phyloP scores from a whole-genome alignment of 129 eudicot genomes.

The Smallanthus sonchifolius region DNA sequence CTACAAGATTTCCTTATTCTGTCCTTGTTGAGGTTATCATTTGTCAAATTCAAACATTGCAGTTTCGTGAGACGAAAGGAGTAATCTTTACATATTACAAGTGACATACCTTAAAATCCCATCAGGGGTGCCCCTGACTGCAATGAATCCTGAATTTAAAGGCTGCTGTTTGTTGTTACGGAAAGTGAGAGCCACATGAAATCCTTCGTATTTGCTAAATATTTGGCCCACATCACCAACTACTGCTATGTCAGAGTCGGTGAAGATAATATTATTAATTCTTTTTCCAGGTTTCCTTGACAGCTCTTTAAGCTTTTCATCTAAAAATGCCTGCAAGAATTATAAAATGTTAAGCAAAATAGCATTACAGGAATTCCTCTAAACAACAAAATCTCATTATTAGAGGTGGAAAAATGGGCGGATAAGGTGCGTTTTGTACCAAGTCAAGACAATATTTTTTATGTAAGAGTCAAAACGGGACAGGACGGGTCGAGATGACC shows the following conservation, averaged over 20 bases:
- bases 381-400: neutral
- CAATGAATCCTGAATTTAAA: slow-evolving; percentile 91
- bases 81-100: neutral
- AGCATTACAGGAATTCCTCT: slow-evolving; percentile 4
- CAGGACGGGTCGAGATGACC: neutral
- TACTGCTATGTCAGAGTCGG: slow-evolving; percentile 89
- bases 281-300: slow-evolving; percentile 31
- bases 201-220: slow-evolving; percentile 50
- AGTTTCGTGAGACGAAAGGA: neutral
- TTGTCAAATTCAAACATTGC: neutral
- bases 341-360: slow-evolving; percentile 5
- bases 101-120: slow-evolving; percentile 62
- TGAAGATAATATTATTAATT: slow-evolving; percentile 60
- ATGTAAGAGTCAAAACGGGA: neutral
- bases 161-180: slow-evolving; percentile 97
- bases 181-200: slow-evolving; percentile 90
- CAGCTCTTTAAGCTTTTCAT: slow-evolving; percentile 56
- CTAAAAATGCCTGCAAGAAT: slow-evolving; percentile 63
- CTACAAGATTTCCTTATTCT: neutral
- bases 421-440: neutral
- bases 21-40: neutral
- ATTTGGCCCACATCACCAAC: slow-evolving; percentile 65
- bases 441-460: neutral
- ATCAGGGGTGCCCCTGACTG: slow-evolving; percentile 78
- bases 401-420: neutral